Evolutionary conservation across 1,284 basidiomycete species (phyloP), one percentile per base, ranked within the genome.

Genomic region (Leccinum griseonigrum): DNA sequence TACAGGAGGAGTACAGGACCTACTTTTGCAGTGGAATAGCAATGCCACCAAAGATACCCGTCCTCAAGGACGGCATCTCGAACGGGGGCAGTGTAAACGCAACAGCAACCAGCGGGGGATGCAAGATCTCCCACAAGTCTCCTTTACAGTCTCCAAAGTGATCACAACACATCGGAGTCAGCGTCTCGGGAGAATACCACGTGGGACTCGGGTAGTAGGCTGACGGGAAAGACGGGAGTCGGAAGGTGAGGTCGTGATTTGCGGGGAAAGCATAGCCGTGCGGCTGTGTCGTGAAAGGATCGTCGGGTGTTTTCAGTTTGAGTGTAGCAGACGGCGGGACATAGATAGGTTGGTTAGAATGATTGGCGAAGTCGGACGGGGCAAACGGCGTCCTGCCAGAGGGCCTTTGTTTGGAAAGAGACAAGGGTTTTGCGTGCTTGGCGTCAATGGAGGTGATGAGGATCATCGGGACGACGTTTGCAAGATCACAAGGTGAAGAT

Each of bases 61-160:
- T 22, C 14, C 58, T 57, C 63, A 71, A 53, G 5, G 68, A 60
- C 6, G 73, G 71, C 11, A 75, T 36, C 58, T 62, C 58, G 52
- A 71, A 74, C n/a, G 71, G 70, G 8, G 73, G 73, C 4, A 72
- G 56, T 7, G 54, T 59, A 56, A 72, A 72, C 51, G 11, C 43
- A 11, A 58, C 52, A 18, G 43, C 56, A 8, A 75, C 60, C 2
- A 71, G 63, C 28, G 70, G 71, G 0, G 67, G 68, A 38, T 73
- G 71, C 26, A 72, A 40, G 7, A 70, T 52, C 18, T 73, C 70
- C 67, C 69, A 72, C 32, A 73, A 7, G 36, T 74, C 73, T 5
- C 69, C 64, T 3, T 50, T 58, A 43, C 71, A 72, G 18, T 71
- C 66, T 11, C 69, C 69, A 50, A 61, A 36, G 54, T 71, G 73